Conservation (phyloP, 257 asterid species). For the Rauvolfia tetraphylla region DNA sequence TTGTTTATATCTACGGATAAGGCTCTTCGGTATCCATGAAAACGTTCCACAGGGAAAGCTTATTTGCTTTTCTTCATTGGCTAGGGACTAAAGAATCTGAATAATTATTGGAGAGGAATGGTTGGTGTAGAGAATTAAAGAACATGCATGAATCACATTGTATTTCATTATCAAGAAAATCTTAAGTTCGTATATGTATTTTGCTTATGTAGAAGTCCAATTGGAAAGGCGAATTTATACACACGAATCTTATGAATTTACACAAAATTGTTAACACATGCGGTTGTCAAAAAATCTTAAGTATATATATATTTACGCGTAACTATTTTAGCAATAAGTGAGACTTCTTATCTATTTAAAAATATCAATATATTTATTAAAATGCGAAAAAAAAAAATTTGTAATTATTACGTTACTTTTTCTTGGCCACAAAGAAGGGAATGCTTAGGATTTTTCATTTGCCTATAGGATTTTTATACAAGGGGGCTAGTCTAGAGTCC, state of each 20-base stretch:
- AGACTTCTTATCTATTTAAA: neutral
- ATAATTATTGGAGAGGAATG: neutral
- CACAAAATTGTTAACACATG: neutral
- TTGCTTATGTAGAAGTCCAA: neutral
- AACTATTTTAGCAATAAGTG: too few species aligned
- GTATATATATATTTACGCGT: too few species aligned
- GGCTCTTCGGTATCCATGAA: neutral
- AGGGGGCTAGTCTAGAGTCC: neutral
- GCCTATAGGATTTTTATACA: neutral
- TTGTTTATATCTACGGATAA: too few species aligned
- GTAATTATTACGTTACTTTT: neutral
- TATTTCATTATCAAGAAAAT: neutral
- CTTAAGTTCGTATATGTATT: neutral
- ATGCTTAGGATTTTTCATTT: neutral
- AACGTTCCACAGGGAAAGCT: neutral
- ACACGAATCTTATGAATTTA: neutral
- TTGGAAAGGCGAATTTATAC: neutral
- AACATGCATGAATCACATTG: neutral
- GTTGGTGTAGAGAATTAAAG: neutral
- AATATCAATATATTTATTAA: too few species aligned
- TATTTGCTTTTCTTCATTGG: neutral
- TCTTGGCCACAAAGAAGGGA: neutral
- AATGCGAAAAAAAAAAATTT: too few species aligned
- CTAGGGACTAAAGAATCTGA: neutral
- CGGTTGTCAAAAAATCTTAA: too few species aligned